These are phyloP conservation scores for Leishmania tarentolae DNA, from an alignment of 208 protist species.

Conservation along the genomic window DNA sequence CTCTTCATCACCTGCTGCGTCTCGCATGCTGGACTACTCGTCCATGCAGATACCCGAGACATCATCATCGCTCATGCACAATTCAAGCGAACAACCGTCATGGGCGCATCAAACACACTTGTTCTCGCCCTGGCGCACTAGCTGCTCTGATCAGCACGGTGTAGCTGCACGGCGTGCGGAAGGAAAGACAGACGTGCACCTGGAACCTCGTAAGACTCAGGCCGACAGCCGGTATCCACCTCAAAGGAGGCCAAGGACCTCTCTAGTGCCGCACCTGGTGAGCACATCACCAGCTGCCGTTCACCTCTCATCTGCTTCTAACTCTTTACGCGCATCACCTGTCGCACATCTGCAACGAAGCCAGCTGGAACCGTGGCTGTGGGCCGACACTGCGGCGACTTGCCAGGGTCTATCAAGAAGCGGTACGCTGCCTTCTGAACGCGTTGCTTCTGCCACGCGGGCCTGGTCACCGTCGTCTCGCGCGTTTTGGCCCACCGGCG, in stretches of 20 bases:
- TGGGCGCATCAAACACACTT: not conserved
- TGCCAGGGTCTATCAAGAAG: not conserved
- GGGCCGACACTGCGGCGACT: not conserved
- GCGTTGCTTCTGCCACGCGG: not conserved
- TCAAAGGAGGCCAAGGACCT: not conserved
- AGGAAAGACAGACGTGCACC: not conserved
- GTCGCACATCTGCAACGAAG: not conserved
- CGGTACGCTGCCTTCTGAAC: too few relatives aligned
- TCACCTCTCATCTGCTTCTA: not conserved
- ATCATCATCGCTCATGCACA: not conserved
- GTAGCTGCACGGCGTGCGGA: not conserved
- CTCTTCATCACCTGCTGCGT: constrained; percentile 14
- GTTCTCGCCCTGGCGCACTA: constrained; percentile 5
- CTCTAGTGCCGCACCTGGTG: constrained; percentile 9
- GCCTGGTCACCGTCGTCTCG: not conserved
- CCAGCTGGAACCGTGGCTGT: not conserved
- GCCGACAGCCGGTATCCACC: not conserved
- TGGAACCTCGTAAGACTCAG: not conserved
- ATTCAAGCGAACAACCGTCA: not conserved
- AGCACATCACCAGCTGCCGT: not conserved
- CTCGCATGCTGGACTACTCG: constrained; percentile 33
- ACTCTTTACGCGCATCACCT: not conserved
- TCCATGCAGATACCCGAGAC: constrained; percentile 10
- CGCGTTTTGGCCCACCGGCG: too few relatives aligned
- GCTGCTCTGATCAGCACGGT: not conserved